phyloP scores from a whole-genome alignment of 164 flowering plant species.

The Macadamia tetraphylla region DNA sequence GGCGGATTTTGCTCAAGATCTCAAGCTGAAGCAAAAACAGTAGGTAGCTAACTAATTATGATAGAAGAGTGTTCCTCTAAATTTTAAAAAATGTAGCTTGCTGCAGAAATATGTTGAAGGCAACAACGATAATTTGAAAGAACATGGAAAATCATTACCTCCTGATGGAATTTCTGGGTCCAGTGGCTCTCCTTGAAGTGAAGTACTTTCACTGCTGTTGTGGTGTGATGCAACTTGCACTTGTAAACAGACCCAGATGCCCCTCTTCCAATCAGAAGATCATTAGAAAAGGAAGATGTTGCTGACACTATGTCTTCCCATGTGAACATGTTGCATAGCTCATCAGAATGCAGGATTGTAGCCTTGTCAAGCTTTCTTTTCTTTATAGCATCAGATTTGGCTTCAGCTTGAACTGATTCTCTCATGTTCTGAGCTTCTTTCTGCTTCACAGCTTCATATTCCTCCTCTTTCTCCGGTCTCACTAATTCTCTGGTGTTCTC shows the following conservation, averaged over 20 bases:
- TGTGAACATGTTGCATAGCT: conserved; percentile 46
- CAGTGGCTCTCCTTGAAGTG: conserved; percentile 41
- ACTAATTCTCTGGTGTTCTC: conserved; percentile 50
- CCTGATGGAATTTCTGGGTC: conserved; percentile 65
- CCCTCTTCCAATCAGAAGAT: conserved; percentile 71
- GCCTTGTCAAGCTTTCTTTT: conserved; percentile 53
- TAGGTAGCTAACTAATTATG: too few species aligned
- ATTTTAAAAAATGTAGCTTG: too few species aligned
- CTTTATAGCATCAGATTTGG: conserved; percentile 44
- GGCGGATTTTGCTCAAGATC: conserved; percentile 22
- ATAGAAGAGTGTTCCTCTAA: too few species aligned
- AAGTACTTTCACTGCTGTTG: conserved; percentile 76
- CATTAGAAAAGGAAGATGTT: conserved; percentile 68
- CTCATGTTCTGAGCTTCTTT: conserved; percentile 46
- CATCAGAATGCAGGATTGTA: conserved; percentile 22
- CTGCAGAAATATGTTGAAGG: too few species aligned
- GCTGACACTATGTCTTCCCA: conserved; percentile 81
- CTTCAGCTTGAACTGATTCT: conserved; percentile 57
- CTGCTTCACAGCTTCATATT: conserved; percentile 36
- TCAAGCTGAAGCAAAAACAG: conserved; percentile 52
- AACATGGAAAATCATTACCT: conserved; percentile 36
- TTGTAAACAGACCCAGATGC: conserved; percentile 76
- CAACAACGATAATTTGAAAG: neutral
- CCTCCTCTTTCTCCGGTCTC: conserved; percentile 32
- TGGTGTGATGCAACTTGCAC: conserved; percentile 59